Evolutionary conservation across 805 yeast genomes (phyloP).

Genomic region (Clavispora vitiphila): DNA sequence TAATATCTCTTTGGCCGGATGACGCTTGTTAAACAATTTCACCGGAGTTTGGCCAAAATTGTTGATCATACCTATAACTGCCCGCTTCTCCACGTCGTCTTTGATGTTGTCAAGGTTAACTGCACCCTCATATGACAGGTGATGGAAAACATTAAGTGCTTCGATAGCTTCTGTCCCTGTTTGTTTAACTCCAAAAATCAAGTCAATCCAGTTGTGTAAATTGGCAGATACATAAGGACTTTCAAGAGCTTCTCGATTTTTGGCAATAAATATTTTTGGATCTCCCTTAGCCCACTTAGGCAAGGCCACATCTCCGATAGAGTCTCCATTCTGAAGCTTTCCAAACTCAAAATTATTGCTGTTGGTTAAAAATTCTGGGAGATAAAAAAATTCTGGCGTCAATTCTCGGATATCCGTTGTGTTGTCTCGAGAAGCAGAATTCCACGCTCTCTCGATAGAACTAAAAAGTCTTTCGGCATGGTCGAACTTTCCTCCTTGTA

Average conservation of each 20-base stretch:
- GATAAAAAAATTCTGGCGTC: conserved; percentile 78
- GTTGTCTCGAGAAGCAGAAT: conserved; percentile 69
- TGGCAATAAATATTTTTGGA: conserved; percentile 66
- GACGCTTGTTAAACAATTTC: conserved; percentile 65
- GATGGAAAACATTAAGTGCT: conserved; percentile 74
- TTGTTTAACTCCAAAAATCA: conserved; percentile 78
- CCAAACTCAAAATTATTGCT: conserved; percentile 69
- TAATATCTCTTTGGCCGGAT: conserved; percentile 45
- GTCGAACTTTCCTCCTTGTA: conserved; percentile 87
- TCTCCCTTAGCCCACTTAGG: conserved; percentile 86
- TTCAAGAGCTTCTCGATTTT: conserved; percentile 79
- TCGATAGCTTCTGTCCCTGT: conserved; percentile 64
- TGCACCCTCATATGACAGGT: conserved; percentile 79
- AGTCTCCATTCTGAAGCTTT: conserved; percentile 54
- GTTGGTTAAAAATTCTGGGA: conserved; percentile 75
- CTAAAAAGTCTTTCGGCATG: conserved; percentile 80
- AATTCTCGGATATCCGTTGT: conserved; percentile 86
- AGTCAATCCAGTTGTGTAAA: conserved; percentile 79
- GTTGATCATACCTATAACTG: conserved; percentile 79
- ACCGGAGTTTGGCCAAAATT: conserved; percentile 90
- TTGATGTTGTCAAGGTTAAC: conserved; percentile 68
- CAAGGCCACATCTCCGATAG: conserved; percentile 56
- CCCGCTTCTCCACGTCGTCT: conserved; percentile 69
- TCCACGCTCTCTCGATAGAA: conserved; percentile 76
- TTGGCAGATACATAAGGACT: conserved; percentile 74